phyloP scores from a whole-genome alignment of 345 rosid genomes.

The Psidium friedrichsthalianum region DNA sequence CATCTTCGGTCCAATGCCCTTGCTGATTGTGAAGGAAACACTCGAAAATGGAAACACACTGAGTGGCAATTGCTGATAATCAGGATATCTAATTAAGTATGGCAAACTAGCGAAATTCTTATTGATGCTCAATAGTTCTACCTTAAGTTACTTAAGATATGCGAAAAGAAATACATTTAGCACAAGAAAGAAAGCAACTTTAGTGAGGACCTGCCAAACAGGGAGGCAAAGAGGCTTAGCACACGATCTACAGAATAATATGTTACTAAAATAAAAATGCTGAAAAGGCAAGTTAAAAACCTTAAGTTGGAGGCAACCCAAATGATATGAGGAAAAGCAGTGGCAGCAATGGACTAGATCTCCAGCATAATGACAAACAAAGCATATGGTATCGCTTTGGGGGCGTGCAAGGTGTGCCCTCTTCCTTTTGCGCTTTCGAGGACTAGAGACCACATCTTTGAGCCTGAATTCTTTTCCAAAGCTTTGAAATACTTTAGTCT shows the following conservation, averaged over 20 bases:
- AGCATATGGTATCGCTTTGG: slow-evolving; percentile 20
- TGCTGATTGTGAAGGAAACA: not conserved
- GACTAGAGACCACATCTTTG: slow-evolving; percentile 17
- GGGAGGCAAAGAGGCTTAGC: not conserved
- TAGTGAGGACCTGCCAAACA: not conserved
- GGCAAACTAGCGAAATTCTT: not conserved
- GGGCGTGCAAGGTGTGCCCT: not conserved
- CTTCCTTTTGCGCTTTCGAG: slow-evolving; percentile 25
- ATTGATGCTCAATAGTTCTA: not conserved
- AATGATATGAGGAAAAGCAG: slow-evolving; percentile 27
- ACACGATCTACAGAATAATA: not conserved
- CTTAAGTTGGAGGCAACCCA: slow-evolving; percentile 19
- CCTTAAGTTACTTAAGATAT: not conserved
- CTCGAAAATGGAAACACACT: not conserved
- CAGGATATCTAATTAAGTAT: not conserved
- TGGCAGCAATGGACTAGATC: slow-evolving; percentile 12
- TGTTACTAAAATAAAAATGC: not conserved
- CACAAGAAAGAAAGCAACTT: not conserved
- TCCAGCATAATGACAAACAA: slow-evolving; percentile 24
- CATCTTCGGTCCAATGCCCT: not conserved
- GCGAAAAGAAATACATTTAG: not conserved
- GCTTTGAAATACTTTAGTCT: slow-evolving; percentile 1
- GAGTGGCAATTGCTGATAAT: not conserved
- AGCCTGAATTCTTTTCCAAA: slow-evolving; percentile 5
- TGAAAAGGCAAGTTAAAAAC: not conserved